phyloP scores from a whole-genome alignment of 495 filamentous ascomycete species.

The Talaromyces stipitatus region DNA sequence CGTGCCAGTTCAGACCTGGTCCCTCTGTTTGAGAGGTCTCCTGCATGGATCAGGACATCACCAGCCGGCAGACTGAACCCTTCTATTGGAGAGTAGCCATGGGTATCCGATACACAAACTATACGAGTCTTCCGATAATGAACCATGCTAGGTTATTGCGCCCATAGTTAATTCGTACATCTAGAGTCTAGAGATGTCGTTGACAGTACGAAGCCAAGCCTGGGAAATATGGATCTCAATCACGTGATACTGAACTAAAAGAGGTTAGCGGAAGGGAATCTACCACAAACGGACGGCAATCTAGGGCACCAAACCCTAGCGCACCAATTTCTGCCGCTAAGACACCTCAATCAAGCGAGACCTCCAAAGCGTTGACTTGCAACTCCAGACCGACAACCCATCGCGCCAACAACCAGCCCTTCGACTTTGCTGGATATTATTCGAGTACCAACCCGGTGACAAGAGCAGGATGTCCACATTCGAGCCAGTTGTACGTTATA shows the following conservation, averaged over 20 bases:
- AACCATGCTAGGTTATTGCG: background rate
- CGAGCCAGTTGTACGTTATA: constrained; percentile 84
- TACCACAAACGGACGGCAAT: background rate
- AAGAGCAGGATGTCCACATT: constrained; percentile 91
- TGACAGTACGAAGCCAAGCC: background rate
- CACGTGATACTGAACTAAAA: background rate
- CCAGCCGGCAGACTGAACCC: constrained; percentile 49
- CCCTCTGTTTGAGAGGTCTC: constrained; percentile 53
- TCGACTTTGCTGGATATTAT: constrained; percentile 30
- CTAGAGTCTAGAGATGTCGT: background rate
- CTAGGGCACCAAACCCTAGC: constrained; percentile 7
- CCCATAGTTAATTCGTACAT: background rate
- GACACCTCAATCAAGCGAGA: constrained; percentile 9
- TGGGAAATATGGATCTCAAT: background rate
- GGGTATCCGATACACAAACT: constrained; percentile 56
- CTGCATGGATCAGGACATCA: constrained; percentile 55
- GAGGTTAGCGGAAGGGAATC: background rate
- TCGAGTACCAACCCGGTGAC: constrained; percentile 31
- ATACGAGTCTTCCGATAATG: constrained; percentile 42
- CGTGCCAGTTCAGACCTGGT: constrained; percentile 43
- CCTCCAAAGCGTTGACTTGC: constrained; percentile 2
- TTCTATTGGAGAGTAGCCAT: constrained; percentile 44
- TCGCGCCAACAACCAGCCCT: constrained; percentile 18
- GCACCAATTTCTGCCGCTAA: constrained; percentile 9
- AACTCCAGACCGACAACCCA: constrained; percentile 8